These are phyloP conservation scores for Cyclaneusma minus DNA, from an alignment of 2,329 filamentous ascomycete species.

Conservation along the genomic window DNA sequence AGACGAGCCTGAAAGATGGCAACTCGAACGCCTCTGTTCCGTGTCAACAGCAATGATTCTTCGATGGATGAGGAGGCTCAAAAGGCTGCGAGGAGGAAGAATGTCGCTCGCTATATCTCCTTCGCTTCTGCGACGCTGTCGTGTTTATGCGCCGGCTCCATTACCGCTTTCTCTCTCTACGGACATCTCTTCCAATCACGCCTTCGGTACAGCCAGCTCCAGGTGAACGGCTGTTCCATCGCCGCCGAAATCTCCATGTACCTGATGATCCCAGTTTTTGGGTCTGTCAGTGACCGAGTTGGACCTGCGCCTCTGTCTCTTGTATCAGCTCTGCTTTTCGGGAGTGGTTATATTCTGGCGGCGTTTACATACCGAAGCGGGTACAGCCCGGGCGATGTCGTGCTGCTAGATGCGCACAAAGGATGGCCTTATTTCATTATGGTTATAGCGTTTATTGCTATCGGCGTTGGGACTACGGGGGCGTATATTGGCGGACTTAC, in stretches of 20 bases:
- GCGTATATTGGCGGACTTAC: conserved; percentile 90
- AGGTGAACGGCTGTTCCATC: conserved; percentile 83
- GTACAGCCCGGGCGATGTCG: conserved; percentile 24
- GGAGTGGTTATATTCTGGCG: conserved; percentile 67
- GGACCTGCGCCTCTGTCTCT: conserved; percentile 67
- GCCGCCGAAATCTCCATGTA: conserved; percentile 81
- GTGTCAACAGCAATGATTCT: too few relatives aligned
- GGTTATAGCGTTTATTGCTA: conserved; percentile 67
- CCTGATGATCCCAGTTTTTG: conserved; percentile 76
- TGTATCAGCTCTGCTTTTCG: conserved; percentile 59
- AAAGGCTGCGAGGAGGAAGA: background rate
- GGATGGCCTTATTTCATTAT: conserved; percentile 65
- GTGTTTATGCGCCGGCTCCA: conserved; percentile 71
- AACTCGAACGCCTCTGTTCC: too few relatives aligned
- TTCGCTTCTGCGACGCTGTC: conserved; percentile 38
- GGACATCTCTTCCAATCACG: conserved; percentile 77
- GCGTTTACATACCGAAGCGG: conserved; percentile 57
- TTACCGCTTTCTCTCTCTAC: conserved; percentile 89
- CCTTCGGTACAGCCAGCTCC: conserved; percentile 76
- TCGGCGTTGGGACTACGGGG: conserved; percentile 71
- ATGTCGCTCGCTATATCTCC: conserved; percentile 22
- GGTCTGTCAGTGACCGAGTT: conserved; percentile 81
- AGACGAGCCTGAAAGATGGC: too few relatives aligned
- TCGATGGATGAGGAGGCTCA: too few relatives aligned
- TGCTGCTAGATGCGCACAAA: conserved; percentile 31